A percentile compares a stretch with the other conserved stretches of the same genome.
Evolutionary conservation across 176 grass and related monocot genomes (phyloP).

Genomic region (Rhynchospora tenuis): DNA sequence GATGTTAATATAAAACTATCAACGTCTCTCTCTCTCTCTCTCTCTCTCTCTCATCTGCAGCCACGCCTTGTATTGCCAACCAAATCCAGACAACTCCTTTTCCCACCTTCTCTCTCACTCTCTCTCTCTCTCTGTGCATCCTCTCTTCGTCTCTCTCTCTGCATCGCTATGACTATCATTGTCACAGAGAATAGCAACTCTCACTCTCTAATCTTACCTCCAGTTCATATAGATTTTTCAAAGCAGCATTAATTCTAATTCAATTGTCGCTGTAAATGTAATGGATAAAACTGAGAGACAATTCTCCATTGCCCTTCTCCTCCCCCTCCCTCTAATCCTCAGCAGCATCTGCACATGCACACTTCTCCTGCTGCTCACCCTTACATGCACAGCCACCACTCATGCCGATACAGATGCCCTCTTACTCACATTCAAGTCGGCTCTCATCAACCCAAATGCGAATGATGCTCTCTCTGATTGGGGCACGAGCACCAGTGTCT

Average conservation of each 20-base stretch:
- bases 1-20: too few species aligned
- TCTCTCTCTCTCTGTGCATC: background rate
- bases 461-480: constrained; percentile 38
- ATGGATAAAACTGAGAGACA: background rate
- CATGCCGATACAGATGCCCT: constrained; percentile 18
- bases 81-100: background rate
- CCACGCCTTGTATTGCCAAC: background rate
- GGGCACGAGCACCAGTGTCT: constrained; percentile 31
- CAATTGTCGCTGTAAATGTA: background rate
- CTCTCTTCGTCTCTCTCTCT: background rate
- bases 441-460: constrained; percentile 36
- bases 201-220: too few species aligned
- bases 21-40: too few species aligned
- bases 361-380: background rate
- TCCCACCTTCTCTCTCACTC: background rate
- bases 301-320: background rate
- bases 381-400: background rate
- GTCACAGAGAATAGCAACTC: too few species aligned
- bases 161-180: background rate
- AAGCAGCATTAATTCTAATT: background rate
- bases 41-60: background rate
- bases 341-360: background rate
- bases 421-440: constrained; percentile 61
- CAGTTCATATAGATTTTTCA: background rate
- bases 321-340: background rate